Percentiles rank a stretch among this genome's conserved stretches.
Evolutionary conservation across 1,284 basidiomycete species (phyloP).

Genomic region (Puccinia sorghi): DNA sequence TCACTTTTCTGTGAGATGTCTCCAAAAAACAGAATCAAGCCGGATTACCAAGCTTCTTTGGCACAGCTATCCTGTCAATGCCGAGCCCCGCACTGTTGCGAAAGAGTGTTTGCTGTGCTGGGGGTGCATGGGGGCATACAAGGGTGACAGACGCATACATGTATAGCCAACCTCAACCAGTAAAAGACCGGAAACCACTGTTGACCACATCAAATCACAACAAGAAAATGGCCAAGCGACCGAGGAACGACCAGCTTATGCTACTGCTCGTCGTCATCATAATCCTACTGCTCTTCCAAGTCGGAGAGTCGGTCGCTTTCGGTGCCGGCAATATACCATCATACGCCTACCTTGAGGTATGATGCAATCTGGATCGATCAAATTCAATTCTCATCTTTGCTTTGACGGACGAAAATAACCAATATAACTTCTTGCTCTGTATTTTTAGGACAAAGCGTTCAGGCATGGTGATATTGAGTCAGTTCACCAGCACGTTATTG

Average conservation of each 20-base stretch:
- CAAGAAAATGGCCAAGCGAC: not conserved
- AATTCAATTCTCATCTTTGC: not conserved
- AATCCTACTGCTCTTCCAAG: slow-evolving; percentile 36
- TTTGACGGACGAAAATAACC: not conserved
- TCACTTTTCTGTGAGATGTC: too few species aligned
- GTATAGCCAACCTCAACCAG: not conserved
- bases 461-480: slow-evolving; percentile 55
- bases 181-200: not conserved
- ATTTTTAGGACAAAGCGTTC: slow-evolving; percentile 50
- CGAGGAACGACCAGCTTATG: not conserved
- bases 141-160: slow-evolving; percentile 9
- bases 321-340: slow-evolving; percentile 56
- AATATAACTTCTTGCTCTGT: not conserved
- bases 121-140: slow-evolving; percentile 4
- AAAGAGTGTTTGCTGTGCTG: not conserved
- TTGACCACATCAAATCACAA: too few species aligned
- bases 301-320: slow-evolving; percentile 46
- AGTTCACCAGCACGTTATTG: not conserved
- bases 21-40: too few species aligned
- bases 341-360: slow-evolving; percentile 53
- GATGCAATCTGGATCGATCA: not conserved
- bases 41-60: too few species aligned
- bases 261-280: slow-evolving; percentile 21
- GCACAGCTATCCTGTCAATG: too few species aligned
- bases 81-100: too few species aligned